Base-by-base conservation (phyloP, 1,139 yeast species). In the Candida labiduridarum region DNA sequence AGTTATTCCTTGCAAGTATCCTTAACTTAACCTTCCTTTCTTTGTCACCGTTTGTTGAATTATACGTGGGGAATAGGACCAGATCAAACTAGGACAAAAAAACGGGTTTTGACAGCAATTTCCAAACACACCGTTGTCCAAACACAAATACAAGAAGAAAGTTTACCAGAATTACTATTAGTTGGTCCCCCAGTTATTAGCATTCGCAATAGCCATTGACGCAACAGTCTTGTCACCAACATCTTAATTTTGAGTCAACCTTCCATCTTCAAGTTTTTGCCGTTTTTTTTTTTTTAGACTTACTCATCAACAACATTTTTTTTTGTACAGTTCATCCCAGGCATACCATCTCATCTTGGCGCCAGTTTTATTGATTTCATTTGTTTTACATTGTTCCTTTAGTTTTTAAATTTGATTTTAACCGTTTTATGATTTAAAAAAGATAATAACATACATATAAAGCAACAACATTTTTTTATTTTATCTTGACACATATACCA, bases 231-330 rank as follows among this genome's bases (percentile, higher is more conserved):
- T 34, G 38, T 34, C 18, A 15, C 40, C 29, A 25, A 2, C 29
- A 25, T 25, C 6, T 18, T 11, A 36, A n/a, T 38, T 38, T 19
- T n/a, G 30, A 38, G 22, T 25, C 30, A 38, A 7, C 16, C 29
- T 22, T 27, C 33, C 29, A 15, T 27, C 34, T 14, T 33, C 43
- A 40, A 29, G 34, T 14, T 40, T 27, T 40, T 40, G 12, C 11
- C 16, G 10, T 25, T 8, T 40, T 29, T 40, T n/a, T 40, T 40
- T 40, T 40, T 40, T 40, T 40, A 33, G 43, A 19, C 43, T 25
- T 40, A 33, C 34, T 40, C 43, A 40, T 40, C 43, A 40, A 27
- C 43, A 40, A 40, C 34, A 29, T 10, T 29, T 27, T 27, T 29
- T 27, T 35, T 15, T 18, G 10, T 18, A 35, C 22, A 16, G 41